Evolutionary conservation across 1,284 basidiomycete genomes (phyloP), one percentile per base, ranked within the genome.

Genomic region (Ustilago loliicola): DNA sequence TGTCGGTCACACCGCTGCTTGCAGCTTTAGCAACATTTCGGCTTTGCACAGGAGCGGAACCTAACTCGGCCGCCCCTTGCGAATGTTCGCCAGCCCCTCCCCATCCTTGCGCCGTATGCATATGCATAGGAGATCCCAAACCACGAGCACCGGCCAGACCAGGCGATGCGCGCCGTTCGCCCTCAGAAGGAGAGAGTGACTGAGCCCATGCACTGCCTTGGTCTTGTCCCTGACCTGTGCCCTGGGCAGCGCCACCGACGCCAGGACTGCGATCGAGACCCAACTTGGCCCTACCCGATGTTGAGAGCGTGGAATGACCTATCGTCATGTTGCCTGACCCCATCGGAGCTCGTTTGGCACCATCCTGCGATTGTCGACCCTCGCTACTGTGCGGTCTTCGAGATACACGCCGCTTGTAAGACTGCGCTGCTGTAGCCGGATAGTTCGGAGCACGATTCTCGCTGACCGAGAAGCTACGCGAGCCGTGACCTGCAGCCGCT

Each of bases 381-480:
- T 78, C 72, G 58, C 76, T 78, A 50, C 76, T 78, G 62, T 74
- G 71, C 29, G 76, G 72, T 48, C 76, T 65, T 5, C 72, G 64
- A 5, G 67, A 65, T 0, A 71, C 57, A 23, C 64, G 65, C 17
- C 71, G 66, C 52, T 72, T 64, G 71, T 77, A 77, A 2, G 71
- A 70, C 66, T 77, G 71, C 0, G 70, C 71, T 29, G 75, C 67
- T 7, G 71, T 72, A 17, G 66, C 70, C 11, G 75, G 70, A 51
- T 59, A 58, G 45, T 64, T 67, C 30, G 71, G 58, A 1, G 52
- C 55, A 21, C 71, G 51, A 4, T 61, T 47, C n/a, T 72, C 74
- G 50, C 69, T 59, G n/a, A 68, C 62, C 17, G 66, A 65, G 48
- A 59, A 61, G 62, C 66, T 66, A n/a, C 66, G 55, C 19, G 59